These are phyloP conservation scores for Aspergillus conjunctus DNA, from an alignment of 495 filamentous ascomycete genomes.

Conservation along the genomic window DNA sequence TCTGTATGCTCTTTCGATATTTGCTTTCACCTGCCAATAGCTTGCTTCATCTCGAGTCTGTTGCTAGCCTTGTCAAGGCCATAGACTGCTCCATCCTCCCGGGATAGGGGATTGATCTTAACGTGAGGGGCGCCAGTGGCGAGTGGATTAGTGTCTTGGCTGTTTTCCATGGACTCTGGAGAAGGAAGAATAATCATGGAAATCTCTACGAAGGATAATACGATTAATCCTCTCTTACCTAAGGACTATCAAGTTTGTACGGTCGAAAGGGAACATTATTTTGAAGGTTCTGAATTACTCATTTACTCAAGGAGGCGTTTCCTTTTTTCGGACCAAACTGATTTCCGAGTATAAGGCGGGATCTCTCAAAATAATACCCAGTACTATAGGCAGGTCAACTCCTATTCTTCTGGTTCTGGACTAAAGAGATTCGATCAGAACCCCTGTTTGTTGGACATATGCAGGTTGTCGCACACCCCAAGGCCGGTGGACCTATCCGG, in stretches of 20 bases:
- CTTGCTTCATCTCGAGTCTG: neutral
- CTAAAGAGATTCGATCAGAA: slow-evolving; percentile 16
- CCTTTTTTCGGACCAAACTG: too few relatives aligned
- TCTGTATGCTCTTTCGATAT: neutral
- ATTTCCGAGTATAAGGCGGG: too few relatives aligned
- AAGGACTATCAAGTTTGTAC: too few relatives aligned
- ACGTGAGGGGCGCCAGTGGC: slow-evolving; percentile 8
- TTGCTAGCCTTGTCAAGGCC: neutral
- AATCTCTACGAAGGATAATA: neutral
- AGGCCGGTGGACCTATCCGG: slow-evolving; percentile 19
- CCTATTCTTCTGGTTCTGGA: slow-evolving; percentile 4
- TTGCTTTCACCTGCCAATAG: neutral
- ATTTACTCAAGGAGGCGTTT: too few relatives aligned
- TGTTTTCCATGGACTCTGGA: neutral
- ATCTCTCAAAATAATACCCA: too few relatives aligned
- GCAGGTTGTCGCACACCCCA: slow-evolving; percentile 22
- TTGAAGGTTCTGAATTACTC: too few relatives aligned
- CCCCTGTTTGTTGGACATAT: slow-evolving; percentile 24
- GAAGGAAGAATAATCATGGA: neutral
- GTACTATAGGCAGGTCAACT: neutral
- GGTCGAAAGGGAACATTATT: too few relatives aligned
- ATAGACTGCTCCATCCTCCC: neutral
- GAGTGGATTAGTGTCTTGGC: slow-evolving; percentile 17
- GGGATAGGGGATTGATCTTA: slow-evolving; percentile 5
- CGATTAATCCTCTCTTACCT: too few relatives aligned